Conservation (phyloP, 768 basidiomycete genomes). For the Suillus clintonianus region DNA sequence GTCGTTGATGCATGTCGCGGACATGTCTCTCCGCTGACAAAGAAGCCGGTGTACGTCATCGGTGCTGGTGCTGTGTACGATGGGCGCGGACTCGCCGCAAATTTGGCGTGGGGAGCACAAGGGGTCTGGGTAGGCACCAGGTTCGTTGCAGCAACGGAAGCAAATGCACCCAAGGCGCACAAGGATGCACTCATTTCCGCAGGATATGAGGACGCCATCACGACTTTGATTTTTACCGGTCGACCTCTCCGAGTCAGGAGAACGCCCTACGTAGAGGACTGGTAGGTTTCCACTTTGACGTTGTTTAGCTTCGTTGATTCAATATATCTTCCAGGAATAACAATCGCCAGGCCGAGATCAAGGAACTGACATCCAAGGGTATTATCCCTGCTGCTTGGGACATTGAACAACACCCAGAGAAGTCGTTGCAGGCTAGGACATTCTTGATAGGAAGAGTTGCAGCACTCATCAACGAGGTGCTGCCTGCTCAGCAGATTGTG, state of each 20-base stretch:
- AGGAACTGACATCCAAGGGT: constrained; percentile 80
- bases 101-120: constrained; percentile 86
- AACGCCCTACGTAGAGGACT: constrained; percentile 84
- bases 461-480: constrained; percentile 69
- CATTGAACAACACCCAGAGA: constrained; percentile 79
- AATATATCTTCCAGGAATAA: constrained; percentile 53
- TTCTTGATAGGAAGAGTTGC: constrained; percentile 89
- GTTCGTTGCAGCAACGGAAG: constrained; percentile 83
- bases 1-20: constrained; percentile 85
- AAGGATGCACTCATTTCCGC: constrained; percentile 76
- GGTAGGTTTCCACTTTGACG: constrained; percentile 45
- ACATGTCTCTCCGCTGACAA: constrained; percentile 75
- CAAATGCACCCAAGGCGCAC: constrained; percentile 80
- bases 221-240: constrained; percentile 89
- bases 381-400: constrained; percentile 75
- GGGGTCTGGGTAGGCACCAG: constrained; percentile 90
- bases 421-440: constrained; percentile 59
- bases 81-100: constrained; percentile 84
- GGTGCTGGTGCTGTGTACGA: constrained; percentile 93
- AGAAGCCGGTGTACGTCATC: constrained; percentile 82
- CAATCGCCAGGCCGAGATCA: constrained; percentile 80
- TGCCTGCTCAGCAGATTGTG: constrained; percentile 81
- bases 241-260: constrained; percentile 84
- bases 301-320: not conserved
- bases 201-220: constrained; percentile 75